Conservation (phyloP, 495 filamentous ascomycete species). For the Peziza echinospora region DNA sequence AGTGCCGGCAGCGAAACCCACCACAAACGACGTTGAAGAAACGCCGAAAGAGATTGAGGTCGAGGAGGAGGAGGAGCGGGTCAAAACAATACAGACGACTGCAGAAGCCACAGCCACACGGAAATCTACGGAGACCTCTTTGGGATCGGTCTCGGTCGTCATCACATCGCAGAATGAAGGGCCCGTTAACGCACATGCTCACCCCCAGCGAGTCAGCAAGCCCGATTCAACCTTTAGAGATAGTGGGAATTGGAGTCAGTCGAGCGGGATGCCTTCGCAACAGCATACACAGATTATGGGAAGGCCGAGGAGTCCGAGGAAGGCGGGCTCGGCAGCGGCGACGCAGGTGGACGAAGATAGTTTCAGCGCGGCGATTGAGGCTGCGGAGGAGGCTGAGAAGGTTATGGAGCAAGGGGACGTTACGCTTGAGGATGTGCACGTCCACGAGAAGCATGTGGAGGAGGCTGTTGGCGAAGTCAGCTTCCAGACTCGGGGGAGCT, state of each 20-base stretch:
- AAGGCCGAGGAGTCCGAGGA: not conserved
- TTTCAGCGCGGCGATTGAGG: not conserved
- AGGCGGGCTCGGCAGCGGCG: not conserved
- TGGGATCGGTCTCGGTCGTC: no score
- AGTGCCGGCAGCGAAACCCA: not conserved
- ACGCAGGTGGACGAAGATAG: not conserved
- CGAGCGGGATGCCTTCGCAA: constrained; percentile 5
- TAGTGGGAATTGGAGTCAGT: constrained; percentile 15
- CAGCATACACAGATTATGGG: not conserved
- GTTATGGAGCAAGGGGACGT: not conserved
- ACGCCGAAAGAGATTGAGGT: not conserved
- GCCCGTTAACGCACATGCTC: not conserved
- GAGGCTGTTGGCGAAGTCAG: not conserved
- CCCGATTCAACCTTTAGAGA: constrained; percentile 2
- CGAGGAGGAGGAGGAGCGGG: not conserved
- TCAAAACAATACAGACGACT: not conserved
- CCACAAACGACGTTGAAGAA: not conserved
- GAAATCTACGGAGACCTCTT: no score
- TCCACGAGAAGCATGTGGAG: not conserved
- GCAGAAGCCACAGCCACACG: not conserved
- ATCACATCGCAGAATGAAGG: no score
- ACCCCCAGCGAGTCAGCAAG: not conserved
- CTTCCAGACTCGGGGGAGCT: not conserved
- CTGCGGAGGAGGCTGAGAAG: not conserved
- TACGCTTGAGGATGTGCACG: not conserved